Conservation (phyloP, 2,329 filamentous ascomycete species). For the Hypoxylon sp. region DNA sequence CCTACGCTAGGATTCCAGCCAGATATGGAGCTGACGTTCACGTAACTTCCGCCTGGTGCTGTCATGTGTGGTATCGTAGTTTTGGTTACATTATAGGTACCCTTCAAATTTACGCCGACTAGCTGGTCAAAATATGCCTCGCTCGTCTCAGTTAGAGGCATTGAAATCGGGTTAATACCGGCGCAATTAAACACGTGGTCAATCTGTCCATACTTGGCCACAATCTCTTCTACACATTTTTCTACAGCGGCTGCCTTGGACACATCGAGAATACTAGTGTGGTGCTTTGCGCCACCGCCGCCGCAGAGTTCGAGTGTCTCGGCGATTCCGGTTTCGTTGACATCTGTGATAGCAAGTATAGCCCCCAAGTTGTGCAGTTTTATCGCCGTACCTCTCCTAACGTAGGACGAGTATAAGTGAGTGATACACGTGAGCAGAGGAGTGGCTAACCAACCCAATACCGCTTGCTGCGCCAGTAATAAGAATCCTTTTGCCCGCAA, state of each 20-base stretch:
- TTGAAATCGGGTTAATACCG: constrained; percentile 63
- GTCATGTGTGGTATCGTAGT: constrained; percentile 59
- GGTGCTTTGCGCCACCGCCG: constrained; percentile 14
- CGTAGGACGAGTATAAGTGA: constrained; percentile 3
- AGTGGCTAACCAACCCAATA: constrained; percentile 38
- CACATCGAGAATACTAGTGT: constrained; percentile 38
- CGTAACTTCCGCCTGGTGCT: constrained; percentile 53
- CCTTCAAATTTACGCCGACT: constrained; percentile 62
- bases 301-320: constrained; percentile 43
- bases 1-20: constrained; percentile 50
- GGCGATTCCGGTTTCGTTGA: constrained; percentile 35
- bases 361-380: constrained; percentile 43
- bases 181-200: constrained; percentile 61
- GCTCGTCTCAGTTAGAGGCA: constrained; percentile 58
- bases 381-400: constrained; percentile 43
- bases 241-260: constrained; percentile 37
- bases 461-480: constrained; percentile 47
- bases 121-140: constrained; percentile 65
- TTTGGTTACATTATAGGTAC: constrained; percentile 62
- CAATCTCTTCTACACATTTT: constrained; percentile 35
- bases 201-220: constrained; percentile 49
- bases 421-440: neutral
- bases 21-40: constrained; percentile 58
- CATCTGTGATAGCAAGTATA: constrained; percentile 42
- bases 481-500: constrained; percentile 43